phyloP scores from a whole-genome alignment of 257 asterid genomes.

The Gardenia jasminoides region DNA sequence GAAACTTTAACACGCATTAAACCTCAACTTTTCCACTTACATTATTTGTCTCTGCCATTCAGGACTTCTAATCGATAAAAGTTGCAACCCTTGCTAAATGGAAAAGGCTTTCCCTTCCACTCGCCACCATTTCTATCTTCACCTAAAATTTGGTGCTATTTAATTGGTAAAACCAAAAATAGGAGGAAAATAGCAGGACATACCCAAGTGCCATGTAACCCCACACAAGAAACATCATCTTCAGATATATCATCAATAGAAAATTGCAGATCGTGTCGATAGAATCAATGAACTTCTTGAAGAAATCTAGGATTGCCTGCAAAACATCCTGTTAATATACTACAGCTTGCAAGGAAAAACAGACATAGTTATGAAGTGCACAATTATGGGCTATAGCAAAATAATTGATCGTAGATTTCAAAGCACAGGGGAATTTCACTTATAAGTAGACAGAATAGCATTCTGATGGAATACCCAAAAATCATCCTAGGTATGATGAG shows the following conservation, averaged over 20 bases:
- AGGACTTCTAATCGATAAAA: slow-evolving; percentile 69
- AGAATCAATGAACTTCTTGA: slow-evolving; percentile 52
- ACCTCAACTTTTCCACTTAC: slow-evolving; percentile 34
- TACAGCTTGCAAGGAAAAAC: background rate
- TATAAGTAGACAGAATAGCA: background rate
- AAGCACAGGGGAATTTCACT: background rate
- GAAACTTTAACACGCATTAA: background rate
- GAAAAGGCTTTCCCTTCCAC: slow-evolving; percentile 81
- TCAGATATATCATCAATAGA: slow-evolving; percentile 78
- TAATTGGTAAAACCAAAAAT: background rate
- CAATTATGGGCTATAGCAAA: no score
- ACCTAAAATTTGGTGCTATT: slow-evolving; percentile 6
- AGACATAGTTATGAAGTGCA: background rate
- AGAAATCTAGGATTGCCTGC: slow-evolving; percentile 86
- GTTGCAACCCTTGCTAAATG: slow-evolving; percentile 94
- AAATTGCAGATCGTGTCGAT: slow-evolving; percentile 78
- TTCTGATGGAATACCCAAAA: background rate
- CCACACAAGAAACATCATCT: slow-evolving; percentile 66
- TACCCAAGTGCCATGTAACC: slow-evolving; percentile 87
- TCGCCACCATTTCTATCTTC: slow-evolving; percentile 31
- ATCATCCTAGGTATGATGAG: background rate
- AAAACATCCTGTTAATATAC: slow-evolving; percentile 7
- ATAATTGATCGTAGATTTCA: background rate
- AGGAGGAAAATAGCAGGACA: background rate
- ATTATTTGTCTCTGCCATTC: slow-evolving; percentile 67